Evolutionary conservation across 108 stramenopile genomes (phyloP), one percentile per base, ranked within the genome.

Genomic region (Nannochloropsis gaditana): DNA sequence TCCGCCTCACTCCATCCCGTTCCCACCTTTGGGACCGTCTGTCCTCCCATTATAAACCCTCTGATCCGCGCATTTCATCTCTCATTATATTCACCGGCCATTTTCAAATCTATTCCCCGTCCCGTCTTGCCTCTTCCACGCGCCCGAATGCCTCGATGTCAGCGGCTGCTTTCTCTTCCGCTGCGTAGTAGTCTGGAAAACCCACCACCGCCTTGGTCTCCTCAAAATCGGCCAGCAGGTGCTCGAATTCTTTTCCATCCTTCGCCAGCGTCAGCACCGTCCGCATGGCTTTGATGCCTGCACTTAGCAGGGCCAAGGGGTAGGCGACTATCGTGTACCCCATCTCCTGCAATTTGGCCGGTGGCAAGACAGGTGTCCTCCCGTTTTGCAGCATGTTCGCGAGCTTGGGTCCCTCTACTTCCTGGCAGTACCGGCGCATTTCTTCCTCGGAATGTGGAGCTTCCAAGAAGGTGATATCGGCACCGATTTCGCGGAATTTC

Each of bases 241-340:
- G 96, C 82, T 95, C 93, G 9, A 94, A 94, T 41, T 93, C 91
- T 42, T 91, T 87, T 15, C 96, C 96, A 9, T 93, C 89, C 82
- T 93, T 91, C 9, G 96, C 95, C 41, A 93, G 89, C 44, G 91
- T 87, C 86, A 98, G 87, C 9, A 94, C 92, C 80, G 91, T 88
- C 79, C 93, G 84, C 96, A 98, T 97, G 41, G 97, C 95, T 88
- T 95, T 94, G 79, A 96, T 96, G 43, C 95, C 94, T 9, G 96
- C 95, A 42, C 94, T 94, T 80, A 98, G 89, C 44, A 98, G 86
- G 59, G 96, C 96, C 84, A 98, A 87, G 1, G 97, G 97, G 90
- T 98, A 98, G 15, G 97, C 97, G 17, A 96, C 97, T 92, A 98
- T 94, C 31, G 95, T 95, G 86, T 96, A 98, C 42, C 97, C 97